phyloP scores from a whole-genome alignment of 2,329 filamentous ascomycete genomes.

The Fusarium nematophilum region DNA sequence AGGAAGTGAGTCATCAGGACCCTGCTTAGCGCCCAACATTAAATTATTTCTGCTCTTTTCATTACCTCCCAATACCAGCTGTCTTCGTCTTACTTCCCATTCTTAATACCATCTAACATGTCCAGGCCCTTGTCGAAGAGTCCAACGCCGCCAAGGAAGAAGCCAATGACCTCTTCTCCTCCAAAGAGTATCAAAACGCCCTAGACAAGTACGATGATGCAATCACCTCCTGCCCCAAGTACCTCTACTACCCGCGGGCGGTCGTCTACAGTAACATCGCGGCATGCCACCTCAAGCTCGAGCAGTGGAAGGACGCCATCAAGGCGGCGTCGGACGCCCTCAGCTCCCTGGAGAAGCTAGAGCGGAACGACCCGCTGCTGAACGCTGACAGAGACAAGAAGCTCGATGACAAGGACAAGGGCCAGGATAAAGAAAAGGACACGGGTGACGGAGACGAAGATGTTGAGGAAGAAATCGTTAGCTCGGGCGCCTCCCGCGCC shows the following conservation, averaged over 20 bases:
- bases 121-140: conserved; percentile 73
- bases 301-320: conserved; percentile 86
- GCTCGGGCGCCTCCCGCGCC: conserved; percentile 65
- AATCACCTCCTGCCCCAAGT: conserved; percentile 80
- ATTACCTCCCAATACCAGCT: background rate
- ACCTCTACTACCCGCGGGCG: conserved; percentile 88
- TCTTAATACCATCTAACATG: conserved; percentile 1
- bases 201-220: conserved; percentile 87
- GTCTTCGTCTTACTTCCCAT: background rate
- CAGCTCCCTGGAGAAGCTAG: conserved; percentile 75
- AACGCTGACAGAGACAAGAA: conserved; percentile 52
- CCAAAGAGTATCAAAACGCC: conserved; percentile 78
- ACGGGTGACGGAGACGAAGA: conserved; percentile 56
- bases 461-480: conserved; percentile 69
- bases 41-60: too few species aligned
- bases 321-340: conserved; percentile 78
- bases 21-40: background rate
- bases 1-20: conserved; percentile 58
- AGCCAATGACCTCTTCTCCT: conserved; percentile 84
- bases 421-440: conserved; percentile 41
- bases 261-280: conserved; percentile 90
- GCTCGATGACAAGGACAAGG: conserved; percentile 49
- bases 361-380: conserved; percentile 51
- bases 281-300: conserved; percentile 86
- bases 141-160: conserved; percentile 78